Conservation (phyloP, 345 rosid genomes). For the Erucastrum elatum region DNA sequence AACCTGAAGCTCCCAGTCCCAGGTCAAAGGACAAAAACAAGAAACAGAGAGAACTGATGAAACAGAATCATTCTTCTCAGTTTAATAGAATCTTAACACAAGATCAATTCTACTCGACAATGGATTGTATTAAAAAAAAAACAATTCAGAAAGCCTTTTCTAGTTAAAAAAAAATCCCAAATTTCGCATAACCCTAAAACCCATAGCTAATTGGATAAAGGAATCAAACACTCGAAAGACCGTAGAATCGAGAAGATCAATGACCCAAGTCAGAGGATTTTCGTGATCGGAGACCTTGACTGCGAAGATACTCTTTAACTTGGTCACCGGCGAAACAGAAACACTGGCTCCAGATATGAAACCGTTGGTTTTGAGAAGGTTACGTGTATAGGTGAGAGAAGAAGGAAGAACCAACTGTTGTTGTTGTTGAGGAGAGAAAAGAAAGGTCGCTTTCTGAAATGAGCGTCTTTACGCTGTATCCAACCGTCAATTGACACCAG, state of each 20-base stretch:
- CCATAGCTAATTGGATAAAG: not conserved
- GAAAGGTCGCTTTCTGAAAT: slow-evolving; percentile 17
- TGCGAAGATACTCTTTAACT: slow-evolving; percentile 1
- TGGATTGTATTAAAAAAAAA: slow-evolving; percentile 1
- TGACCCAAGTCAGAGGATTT: not conserved
- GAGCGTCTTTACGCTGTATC: slow-evolving; percentile 29
- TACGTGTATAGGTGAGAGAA: not conserved
- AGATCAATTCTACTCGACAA: not conserved
- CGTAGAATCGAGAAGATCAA: not conserved
- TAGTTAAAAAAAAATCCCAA: slow-evolving; percentile 16
- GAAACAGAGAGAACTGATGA: not conserved
- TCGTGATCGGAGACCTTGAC: slow-evolving; percentile 11
- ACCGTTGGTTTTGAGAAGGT: not conserved
- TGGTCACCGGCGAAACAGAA: not conserved
- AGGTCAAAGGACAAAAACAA: not conserved
- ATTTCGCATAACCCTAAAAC: not conserved
- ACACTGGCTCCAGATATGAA: slow-evolving; percentile 18
- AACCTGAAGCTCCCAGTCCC: not conserved
- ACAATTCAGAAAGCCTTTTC: not conserved
- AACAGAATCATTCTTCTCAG: not conserved
- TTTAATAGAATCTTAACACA: slow-evolving; percentile 1
- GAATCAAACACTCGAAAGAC: not conserved
- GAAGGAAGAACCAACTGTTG: slow-evolving; percentile 28
- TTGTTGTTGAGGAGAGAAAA: slow-evolving; percentile 5
- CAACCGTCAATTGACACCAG: slow-evolving; percentile 7